phyloP scores from a whole-genome alignment of 768 basidiomycete genomes.

The Trametes meyenii region DNA sequence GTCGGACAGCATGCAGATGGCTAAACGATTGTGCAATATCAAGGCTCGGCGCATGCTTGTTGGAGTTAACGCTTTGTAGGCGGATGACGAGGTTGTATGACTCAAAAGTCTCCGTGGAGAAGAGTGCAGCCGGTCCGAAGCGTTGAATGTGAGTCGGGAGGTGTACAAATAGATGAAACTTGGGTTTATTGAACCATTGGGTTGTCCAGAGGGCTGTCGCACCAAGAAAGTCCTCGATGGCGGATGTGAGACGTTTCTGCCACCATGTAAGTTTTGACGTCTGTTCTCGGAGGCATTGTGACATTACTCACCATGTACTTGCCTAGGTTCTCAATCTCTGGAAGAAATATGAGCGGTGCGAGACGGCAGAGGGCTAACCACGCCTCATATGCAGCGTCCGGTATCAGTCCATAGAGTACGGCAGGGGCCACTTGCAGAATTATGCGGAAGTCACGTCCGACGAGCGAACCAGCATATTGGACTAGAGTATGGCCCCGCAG shows the following conservation, averaged over 20 bases:
- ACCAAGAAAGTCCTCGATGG: neutral
- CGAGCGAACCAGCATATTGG: slow-evolving; percentile 41
- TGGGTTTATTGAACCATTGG: slow-evolving; percentile 3
- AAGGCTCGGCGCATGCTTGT: slow-evolving; percentile 4
- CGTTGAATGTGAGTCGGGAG: slow-evolving; percentile 27
- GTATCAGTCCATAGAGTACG: slow-evolving; percentile 40
- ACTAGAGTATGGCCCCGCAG: slow-evolving; percentile 39
- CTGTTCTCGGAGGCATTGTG: neutral
- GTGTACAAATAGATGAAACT: slow-evolving; percentile 31
- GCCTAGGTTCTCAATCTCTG: slow-evolving; percentile 33
- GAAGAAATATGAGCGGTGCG: slow-evolving; percentile 43
- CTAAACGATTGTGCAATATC: slow-evolving; percentile 3
- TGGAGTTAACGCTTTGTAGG: neutral
- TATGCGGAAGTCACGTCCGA: slow-evolving; percentile 37
- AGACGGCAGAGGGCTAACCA: slow-evolving; percentile 41
- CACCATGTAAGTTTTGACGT: neutral
- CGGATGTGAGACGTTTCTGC: slow-evolving; percentile 11
- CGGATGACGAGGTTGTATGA: slow-evolving; percentile 31
- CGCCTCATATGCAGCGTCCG: slow-evolving; percentile 28
- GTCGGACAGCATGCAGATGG: neutral
- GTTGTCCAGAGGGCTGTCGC: neutral
- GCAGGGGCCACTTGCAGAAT: slow-evolving; percentile 40
- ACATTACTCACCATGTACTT: neutral
- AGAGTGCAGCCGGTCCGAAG: slow-evolving; percentile 26
- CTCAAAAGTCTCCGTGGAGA: slow-evolving; percentile 29